Evolutionary conservation across 2,329 filamentous ascomycete genomes (phyloP), one percentile per base, ranked within the genome.

Genomic region (Fusarium nanum): DNA sequence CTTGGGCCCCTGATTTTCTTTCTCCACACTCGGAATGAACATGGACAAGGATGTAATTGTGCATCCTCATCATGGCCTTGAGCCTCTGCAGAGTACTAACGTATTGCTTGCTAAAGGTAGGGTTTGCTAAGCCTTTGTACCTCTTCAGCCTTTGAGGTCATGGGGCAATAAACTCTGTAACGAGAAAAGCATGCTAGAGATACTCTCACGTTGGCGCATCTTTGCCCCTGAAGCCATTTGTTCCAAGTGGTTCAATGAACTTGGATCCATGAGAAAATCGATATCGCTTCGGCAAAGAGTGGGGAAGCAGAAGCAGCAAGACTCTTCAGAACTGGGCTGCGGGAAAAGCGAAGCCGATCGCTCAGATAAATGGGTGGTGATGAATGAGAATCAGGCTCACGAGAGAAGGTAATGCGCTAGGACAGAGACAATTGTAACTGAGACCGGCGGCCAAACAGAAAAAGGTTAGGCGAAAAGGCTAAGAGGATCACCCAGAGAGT

Each of bases 291-390:
- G 56, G 49, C 22, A 61, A 56, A 49, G n/a, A 55, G 52, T 70
- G 60, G 65, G 25, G 30, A 40, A 42, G 20, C 32, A 22, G 22
- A 42, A 23, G 22, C 50, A 64, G 30, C 23, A 16, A 44, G 59
- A 45, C 55, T 66, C 32, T 32, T 20, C 23, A 41, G 45, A 27
- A 40, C 40, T 67, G 49, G 34, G 55, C 48, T 62, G 56, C 56
- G 67, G 61, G 55, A 62, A 60, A 68, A 67, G 53, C 54, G 62
- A 70, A 53, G 57, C 40, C 23, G 40, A 52, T 67, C 28, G 61
- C 52, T 52, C 23, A 54, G 60, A 20, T 23, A 49, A 32, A 45
- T 48, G 12, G 22, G 37, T 56, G 61, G 50, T 49, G 42, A 67
- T 30, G 28, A 61, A 12, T 22, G 18, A 52, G 40, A 61, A 28